Evolutionary conservation across 2,329 filamentous ascomycete species (phyloP), one percentile per base, ranked within the genome.

Genomic region (Fusarium phyllophilum): DNA sequence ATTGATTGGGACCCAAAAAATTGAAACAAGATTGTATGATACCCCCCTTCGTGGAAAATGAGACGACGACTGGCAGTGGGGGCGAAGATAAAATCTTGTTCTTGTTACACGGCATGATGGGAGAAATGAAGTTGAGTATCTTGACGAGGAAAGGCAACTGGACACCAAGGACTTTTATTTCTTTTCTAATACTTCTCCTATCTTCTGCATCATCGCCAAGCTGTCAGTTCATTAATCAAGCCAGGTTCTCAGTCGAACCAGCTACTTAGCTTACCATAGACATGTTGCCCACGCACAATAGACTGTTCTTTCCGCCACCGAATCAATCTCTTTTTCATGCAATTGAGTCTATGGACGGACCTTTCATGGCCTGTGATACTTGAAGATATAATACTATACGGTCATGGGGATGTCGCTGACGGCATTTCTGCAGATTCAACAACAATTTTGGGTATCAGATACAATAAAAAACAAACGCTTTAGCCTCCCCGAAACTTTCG

Each of bases 221-320:
- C 65, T 73, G 44, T 48, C 68, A 70, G 70, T 57, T 52, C 60
- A 49, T 64, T 68, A 69, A 72, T 67, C 46, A 70, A 73, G 69
- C 60, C 61, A 70, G 59, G 68, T 72, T 70, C 74, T 55, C 54
- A 56, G 67, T 66, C 59, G 72, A 74, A 70, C 67, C 71, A 69
- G 73, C 76, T 71, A 66, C 72, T 67, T 71, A 77, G 73, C 76
- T 74, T 72, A 72, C 63, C 66, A 77, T 78, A 79, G 78, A 78
- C 49, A 77, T 72, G 67, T 75, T 79, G 79, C 79, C 74, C 79
- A 80, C 78, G 79, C 78, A 80, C 73, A 78, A 80, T 75, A 77
- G 70, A 79, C 69, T 69, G 71, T 59, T 75, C 75, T 78, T 77
- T 75, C 68, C 76, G 74, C 74, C 69, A 75, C 48, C 49, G 49